Base-by-base conservation (phyloP, 306 rosid genomes). In the Neltuma alba region DNA sequence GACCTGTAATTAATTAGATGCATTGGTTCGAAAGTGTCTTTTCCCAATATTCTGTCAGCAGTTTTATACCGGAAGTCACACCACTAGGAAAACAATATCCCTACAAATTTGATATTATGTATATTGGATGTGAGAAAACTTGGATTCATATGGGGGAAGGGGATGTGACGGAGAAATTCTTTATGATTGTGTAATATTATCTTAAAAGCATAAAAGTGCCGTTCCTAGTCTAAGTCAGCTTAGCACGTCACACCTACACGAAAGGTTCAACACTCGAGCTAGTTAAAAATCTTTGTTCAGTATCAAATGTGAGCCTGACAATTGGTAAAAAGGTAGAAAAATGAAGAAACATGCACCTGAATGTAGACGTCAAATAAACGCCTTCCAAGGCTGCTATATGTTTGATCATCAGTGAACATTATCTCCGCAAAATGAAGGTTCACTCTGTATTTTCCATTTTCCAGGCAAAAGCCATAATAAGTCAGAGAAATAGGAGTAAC, bases 401-500 rank as follows among this genome's bases (percentile, higher is more conserved):
- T 81, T 31, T 75, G 2, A 25, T 82, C 42, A 57, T 77, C 76
- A 0, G 25, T 72, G 76, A 77, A 88, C 85, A 77, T 79, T 14
- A 70, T 85, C 76, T 90, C 94, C 7, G 89, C 94, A 83, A 90
- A 90, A 33, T 85, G 89, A 9, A 90, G 84, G 0, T 42, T 75
- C 9, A 90, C 83, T 0, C 78, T 86, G 79, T 90, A 90, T 64
- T 42, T 62, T 42, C 94, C 94, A 77, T 86, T 88, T 75, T 40
- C 38, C 38, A 90, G 86, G 33, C 94, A 87, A 48, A 74, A 77
- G 28, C 89, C 94, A 71, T 86, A 90, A 77, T 86, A 90, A 63
- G 94, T 91, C 70, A 91, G 65, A 42, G 96, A 89, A 77, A 81
- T 79, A 40, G 97, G 87, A 63, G 96, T 84, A 72, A 87, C 76